phyloP scores from a whole-genome alignment of 2,329 filamentous ascomycete species.

The Conoideocrella luteorostrata region DNA sequence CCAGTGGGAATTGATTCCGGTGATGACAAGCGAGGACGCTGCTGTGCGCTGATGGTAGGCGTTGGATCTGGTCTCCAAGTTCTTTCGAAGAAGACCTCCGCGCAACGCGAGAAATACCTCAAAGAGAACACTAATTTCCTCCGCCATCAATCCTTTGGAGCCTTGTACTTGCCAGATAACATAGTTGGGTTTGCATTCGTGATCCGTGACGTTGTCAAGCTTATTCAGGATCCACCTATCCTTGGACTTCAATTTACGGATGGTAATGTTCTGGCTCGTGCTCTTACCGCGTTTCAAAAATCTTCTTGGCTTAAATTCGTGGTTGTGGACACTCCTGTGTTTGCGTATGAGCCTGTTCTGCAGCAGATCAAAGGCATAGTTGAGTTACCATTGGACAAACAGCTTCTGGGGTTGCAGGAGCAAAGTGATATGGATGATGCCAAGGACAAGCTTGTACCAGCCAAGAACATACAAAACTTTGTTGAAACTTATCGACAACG shows the following conservation, averaged over 20 bases:
- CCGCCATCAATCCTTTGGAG: constrained; percentile 56
- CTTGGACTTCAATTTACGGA: constrained; percentile 48
- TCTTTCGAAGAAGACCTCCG: not conserved
- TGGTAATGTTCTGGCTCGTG: constrained; percentile 34
- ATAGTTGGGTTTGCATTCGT: constrained; percentile 56
- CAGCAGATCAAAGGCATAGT: constrained; percentile 48
- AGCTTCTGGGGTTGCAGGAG: constrained; percentile 35
- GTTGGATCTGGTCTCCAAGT: too few relatives aligned
- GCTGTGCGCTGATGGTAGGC: too few relatives aligned
- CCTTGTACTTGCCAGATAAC: constrained; percentile 42
- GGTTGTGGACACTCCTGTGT: constrained; percentile 58
- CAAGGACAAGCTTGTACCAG: not conserved
- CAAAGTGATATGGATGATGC: constrained; percentile 7
- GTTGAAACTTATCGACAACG: constrained; percentile 11
- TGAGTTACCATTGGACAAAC: constrained; percentile 48
- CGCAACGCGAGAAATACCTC: constrained; percentile 32
- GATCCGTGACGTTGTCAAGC: constrained; percentile 40
- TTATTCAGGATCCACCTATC: constrained; percentile 37
- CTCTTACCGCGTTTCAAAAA: constrained; percentile 35
- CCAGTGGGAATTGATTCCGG: not conserved
- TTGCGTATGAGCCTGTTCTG: constrained; percentile 63
- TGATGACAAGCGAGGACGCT: not conserved
- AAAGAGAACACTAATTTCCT: constrained; percentile 45
- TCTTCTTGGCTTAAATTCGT: constrained; percentile 37
- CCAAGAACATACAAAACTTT: not conserved